Conservation (phyloP, 2,329 filamentous ascomycete species). For the Fusarium miscanthi region DNA sequence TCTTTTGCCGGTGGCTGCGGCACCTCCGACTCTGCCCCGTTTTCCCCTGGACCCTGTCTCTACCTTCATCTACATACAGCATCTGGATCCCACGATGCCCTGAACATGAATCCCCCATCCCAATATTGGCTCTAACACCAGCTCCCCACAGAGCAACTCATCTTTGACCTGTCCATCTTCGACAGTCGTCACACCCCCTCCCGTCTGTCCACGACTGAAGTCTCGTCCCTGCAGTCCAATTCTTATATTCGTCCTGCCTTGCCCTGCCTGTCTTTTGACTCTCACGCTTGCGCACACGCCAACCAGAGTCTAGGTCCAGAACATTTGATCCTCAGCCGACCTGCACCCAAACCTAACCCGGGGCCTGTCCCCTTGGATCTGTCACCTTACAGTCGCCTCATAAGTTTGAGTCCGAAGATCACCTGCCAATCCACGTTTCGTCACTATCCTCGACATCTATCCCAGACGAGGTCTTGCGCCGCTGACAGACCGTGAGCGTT, state of each 20-base stretch:
- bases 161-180: conserved; percentile 10
- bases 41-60: conserved; percentile 38
- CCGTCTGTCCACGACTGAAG: conserved; percentile 9
- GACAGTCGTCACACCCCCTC: conserved; percentile 25
- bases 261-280: conserved; percentile 22
- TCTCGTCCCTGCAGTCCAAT: conserved; percentile 23
- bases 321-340: conserved; percentile 36
- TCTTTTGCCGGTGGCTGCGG: conserved; percentile 41
- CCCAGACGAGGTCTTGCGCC: conserved; percentile 34
- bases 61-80: conserved; percentile 29
- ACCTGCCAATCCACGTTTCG: conserved; percentile 37
- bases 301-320: conserved; percentile 40
- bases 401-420: conserved; percentile 37
- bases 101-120: conserved; percentile 30
- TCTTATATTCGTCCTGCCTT: conserved; percentile 22
- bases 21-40: conserved; percentile 30
- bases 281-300: conserved; percentile 29
- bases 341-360: conserved; percentile 34
- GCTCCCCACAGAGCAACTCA: conserved; percentile 24
- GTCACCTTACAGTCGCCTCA: conserved; percentile 44
- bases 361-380: conserved; percentile 27
- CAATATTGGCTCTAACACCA: conserved; percentile 23
- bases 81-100: conserved; percentile 35
- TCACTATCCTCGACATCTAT: conserved; percentile 28
- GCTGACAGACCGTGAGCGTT: conserved; percentile 29